These are phyloP conservation scores for Dactylella cylindrospora DNA, from an alignment of 2,329 filamentous ascomycete species.

Conservation along the genomic window DNA sequence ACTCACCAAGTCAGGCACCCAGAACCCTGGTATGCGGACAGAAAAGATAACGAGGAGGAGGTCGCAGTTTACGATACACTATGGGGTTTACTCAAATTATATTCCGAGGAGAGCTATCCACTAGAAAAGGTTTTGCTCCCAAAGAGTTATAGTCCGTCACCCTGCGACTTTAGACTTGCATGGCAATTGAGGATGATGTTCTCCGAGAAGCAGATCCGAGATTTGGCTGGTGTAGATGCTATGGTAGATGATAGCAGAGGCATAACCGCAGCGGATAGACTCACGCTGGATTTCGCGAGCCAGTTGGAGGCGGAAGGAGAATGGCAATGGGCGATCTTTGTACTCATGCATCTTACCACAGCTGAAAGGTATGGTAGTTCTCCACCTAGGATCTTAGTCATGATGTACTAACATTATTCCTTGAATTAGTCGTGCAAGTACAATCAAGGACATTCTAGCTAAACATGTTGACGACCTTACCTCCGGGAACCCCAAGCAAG, in stretches of 20 bases:
- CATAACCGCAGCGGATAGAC: conserved; percentile 62
- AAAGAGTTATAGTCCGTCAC: conserved; percentile 40
- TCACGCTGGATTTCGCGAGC: conserved; percentile 66
- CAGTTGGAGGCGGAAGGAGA: conserved; percentile 65
- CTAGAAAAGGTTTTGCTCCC: conserved; percentile 49
- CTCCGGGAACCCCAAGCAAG: conserved; percentile 57
- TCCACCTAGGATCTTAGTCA: no score
- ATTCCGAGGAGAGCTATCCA: conserved; percentile 61
- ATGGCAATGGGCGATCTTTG: conserved; percentile 72
- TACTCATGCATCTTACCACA: conserved; percentile 73
- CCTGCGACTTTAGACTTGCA: conserved; percentile 46
- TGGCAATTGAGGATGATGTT: conserved; percentile 68
- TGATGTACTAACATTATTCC: neutral
- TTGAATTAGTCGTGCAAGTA: conserved; percentile 61
- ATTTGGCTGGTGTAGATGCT: conserved; percentile 48
- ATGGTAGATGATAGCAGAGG: conserved; percentile 58
- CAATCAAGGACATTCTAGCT: conserved; percentile 72
- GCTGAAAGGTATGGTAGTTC: conserved; percentile 51
- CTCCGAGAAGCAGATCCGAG: conserved; percentile 43
- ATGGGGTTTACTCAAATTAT: conserved; percentile 83
- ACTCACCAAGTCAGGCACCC: conserved; percentile 60
- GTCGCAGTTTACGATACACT: conserved; percentile 68
- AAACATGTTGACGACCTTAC: conserved; percentile 70
- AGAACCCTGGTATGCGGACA: conserved; percentile 63
- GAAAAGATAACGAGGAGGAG: conserved; percentile 65